Evolutionary conservation across 148 eudicot species (phyloP).

Genomic region (Gaultheria prostrata): DNA sequence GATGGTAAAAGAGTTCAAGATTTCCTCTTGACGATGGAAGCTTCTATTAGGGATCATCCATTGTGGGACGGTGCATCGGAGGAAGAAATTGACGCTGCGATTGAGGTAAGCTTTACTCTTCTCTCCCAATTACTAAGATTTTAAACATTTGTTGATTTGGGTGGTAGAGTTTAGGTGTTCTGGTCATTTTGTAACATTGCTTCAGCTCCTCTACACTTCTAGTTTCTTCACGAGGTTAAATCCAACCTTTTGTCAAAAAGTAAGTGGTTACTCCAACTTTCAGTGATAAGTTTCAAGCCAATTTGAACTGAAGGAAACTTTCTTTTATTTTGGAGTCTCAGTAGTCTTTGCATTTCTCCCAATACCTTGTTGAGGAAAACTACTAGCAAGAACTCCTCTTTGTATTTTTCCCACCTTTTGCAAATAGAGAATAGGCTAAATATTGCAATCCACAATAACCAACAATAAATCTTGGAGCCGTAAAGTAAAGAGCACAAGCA

Average conservation of each 20-base stretch:
- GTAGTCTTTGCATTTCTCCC: not conserved
- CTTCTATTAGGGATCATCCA: constrained; percentile 29
- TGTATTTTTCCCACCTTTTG: no score
- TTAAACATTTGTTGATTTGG: not conserved
- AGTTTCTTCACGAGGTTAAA: not conserved
- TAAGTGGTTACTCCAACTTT: not conserved
- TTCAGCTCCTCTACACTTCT: not conserved
- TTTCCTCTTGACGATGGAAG: constrained; percentile 30
- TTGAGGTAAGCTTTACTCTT: constrained; percentile 17
- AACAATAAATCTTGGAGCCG: no score
- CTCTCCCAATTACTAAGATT: not conserved
- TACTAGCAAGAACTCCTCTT: no score
- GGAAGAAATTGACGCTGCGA: constrained; percentile 28
- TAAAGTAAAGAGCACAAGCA: no score
- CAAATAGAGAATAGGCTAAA: no score
- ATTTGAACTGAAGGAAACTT: not conserved
- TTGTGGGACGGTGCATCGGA: constrained; percentile 28
- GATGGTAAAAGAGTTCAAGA: constrained; percentile 28
- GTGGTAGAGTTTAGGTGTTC: not conserved
- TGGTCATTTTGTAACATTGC: not conserved
- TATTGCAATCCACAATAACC: no score
- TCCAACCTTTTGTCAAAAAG: not conserved
- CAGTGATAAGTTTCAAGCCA: not conserved
- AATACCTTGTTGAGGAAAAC: not conserved
- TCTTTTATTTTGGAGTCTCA: not conserved